Evolutionary conservation across 352 stramenopile genomes (phyloP).

Genomic region (Blastocystis sp.): DNA sequence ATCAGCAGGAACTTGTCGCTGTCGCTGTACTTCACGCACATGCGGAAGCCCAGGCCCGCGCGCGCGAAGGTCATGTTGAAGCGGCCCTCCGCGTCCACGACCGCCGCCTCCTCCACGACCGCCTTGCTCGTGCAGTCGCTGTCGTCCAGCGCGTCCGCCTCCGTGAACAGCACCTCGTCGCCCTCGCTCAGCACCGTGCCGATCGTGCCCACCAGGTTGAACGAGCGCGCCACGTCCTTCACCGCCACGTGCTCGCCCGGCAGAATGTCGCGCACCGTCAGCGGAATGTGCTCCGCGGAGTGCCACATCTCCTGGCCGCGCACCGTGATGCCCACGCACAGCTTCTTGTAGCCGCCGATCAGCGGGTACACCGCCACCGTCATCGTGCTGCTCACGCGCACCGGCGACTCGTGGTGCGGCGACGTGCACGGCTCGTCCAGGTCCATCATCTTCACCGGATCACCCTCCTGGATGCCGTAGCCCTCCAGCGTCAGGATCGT

Average conservation of each 20-base stretch:
- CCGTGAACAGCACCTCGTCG: conserved; percentile 40
- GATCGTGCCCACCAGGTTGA: conserved; percentile 41
- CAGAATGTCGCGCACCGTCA: conserved; percentile 35
- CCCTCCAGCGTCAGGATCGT: not conserved
- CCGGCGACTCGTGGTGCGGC: not conserved
- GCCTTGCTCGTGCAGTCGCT: conserved; percentile 44
- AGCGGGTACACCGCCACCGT: conserved; percentile 52
- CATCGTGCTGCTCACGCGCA: not conserved
- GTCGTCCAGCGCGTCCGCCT: conserved; percentile 3
- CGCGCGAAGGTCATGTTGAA: conserved; percentile 56
- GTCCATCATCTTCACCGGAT: conserved; percentile 58
- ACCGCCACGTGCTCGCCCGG: conserved; percentile 57
- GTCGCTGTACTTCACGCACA: conserved; percentile 49
- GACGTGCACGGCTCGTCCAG: not conserved
- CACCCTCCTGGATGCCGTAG: conserved; percentile 17
- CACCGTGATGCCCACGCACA: conserved; percentile 53
- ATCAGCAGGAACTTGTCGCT: conserved; percentile 28
- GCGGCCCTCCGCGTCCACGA: conserved; percentile 37
- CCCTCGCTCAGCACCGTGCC: conserved; percentile 5
- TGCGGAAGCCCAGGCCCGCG: conserved; percentile 28
- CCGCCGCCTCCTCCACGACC: not conserved
- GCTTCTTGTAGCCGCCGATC: conserved; percentile 55
- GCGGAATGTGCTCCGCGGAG: conserved; percentile 28
- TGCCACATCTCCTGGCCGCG: conserved; percentile 2
- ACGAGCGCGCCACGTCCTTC: conserved; percentile 54